Conservation (phyloP, 2,329 filamentous ascomycete genomes). For the Scolecobasidium constrictum region DNA sequence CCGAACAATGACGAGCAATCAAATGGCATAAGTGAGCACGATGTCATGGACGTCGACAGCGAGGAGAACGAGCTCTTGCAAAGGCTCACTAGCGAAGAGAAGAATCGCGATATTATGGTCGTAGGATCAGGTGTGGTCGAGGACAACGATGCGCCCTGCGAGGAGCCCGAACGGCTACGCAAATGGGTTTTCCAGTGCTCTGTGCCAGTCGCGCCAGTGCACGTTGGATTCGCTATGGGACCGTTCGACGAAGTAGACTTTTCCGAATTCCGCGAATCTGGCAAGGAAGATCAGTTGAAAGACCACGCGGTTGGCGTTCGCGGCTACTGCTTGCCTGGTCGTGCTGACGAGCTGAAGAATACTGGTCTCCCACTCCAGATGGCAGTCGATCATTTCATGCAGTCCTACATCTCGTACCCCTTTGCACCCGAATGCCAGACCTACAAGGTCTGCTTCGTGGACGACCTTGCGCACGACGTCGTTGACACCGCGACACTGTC, state of each 20-base stretch:
- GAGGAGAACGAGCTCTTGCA: neutral
- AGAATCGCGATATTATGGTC: constrained; percentile 76
- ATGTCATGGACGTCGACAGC: constrained; percentile 19
- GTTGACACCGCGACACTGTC: constrained; percentile 72
- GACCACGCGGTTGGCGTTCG: constrained; percentile 80
- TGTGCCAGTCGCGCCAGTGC: constrained; percentile 68
- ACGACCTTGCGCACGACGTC: constrained; percentile 70
- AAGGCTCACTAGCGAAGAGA: constrained; percentile 53
- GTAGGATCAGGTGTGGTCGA: constrained; percentile 83
- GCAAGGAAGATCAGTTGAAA: constrained; percentile 84
- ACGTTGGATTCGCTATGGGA: constrained; percentile 87
- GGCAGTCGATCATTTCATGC: constrained; percentile 83
- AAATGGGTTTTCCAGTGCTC: constrained; percentile 80
- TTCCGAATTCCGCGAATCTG: constrained; percentile 76
- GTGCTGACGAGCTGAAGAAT: constrained; percentile 72
- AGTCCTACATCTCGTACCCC: constrained; percentile 81
- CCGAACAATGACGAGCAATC: neutral
- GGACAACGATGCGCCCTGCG: constrained; percentile 47
- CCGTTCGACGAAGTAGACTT: constrained; percentile 92
- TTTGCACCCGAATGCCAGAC: constrained; percentile 50
- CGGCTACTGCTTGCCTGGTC: constrained; percentile 80
- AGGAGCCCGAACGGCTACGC: constrained; percentile 44
- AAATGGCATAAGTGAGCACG: constrained; percentile 23
- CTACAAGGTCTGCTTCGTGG: constrained; percentile 90
- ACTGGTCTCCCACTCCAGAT: constrained; percentile 75